Evolutionary conservation across 805 yeast species (phyloP).

Genomic region (Lipomyces kockii): DNA sequence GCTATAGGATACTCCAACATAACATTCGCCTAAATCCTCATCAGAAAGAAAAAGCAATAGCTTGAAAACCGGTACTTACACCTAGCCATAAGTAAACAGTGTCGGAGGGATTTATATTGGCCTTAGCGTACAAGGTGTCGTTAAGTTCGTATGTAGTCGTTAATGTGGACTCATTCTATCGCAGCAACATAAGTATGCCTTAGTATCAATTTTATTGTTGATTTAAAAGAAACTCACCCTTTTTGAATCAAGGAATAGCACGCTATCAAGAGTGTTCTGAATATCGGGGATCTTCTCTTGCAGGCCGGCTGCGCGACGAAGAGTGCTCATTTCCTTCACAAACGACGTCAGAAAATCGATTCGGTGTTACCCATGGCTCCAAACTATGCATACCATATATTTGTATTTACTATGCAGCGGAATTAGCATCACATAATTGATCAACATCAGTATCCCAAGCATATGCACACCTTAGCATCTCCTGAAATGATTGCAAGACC

Average conservation of each 20-base stretch:
- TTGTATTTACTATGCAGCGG: slow-evolving; percentile 62
- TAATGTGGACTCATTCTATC: slow-evolving; percentile 49
- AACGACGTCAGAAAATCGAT: slow-evolving; percentile 44
- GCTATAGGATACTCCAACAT: slow-evolving; percentile 92
- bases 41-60: background rate
- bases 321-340: slow-evolving; percentile 51
- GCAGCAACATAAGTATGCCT: slow-evolving; percentile 24
- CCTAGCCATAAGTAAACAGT: slow-evolving; percentile 94
- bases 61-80: slow-evolving; percentile 30
- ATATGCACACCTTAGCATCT: slow-evolving; percentile 62
- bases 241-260: slow-evolving; percentile 60
- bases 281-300: slow-evolving; percentile 87
- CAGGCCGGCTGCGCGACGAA: slow-evolving; percentile 51
- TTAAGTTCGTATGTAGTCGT: slow-evolving; percentile 88
- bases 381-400: slow-evolving; percentile 64
- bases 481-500: slow-evolving; percentile 77
- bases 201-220: background rate
- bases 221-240: slow-evolving; percentile 39
- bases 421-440: background rate
- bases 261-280: slow-evolving; percentile 77
- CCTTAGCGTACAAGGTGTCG: slow-evolving; percentile 88
- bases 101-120: slow-evolving; percentile 65
- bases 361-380: slow-evolving; percentile 40
- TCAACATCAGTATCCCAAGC: background rate
- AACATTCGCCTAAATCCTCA: slow-evolving; percentile 66